Base-by-base conservation (phyloP, 225 moss, liverwort and hornwort species). In the Antitrichia curtipendula region DNA sequence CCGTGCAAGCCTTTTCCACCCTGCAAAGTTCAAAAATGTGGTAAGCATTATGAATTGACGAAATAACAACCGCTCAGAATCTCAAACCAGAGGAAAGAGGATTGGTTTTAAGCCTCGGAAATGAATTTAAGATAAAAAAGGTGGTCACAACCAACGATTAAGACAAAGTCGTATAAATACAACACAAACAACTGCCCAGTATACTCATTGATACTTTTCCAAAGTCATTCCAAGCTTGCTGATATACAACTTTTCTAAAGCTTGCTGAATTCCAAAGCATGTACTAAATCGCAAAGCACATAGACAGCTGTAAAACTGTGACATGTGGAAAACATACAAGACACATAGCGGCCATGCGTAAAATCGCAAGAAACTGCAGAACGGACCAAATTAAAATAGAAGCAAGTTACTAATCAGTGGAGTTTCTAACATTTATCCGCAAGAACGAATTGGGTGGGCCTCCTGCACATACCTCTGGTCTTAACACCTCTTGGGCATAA, bases 401-500 rank as follows among this genome's bases (percentile, higher is more conserved):
- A 43, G 32, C 36, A 75, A 75, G 25, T 49, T 81, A 60, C 36
- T 38, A 40, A 61, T 32, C 80, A 63, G 9, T 59, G 47, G 19
- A 23, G 21, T 69, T 52, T 85, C 60, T 40, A 63, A 64, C 64
- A 63, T 86, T 69, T 82, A 34, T 58, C 47, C 63, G 18, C 69
- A 85, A 75, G 68, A 70, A 83, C 34, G 22, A 81, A 75, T 75
- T 60, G 41, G 47, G 70, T 74, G 34, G 54, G 63, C 41, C 8
- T 82, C 36, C 72, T 13, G 60, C n/a, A 80, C 80, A 45, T 90
- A 98, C 98, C 96, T 98, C 97, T 78, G 96, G 96, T 84, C 88
- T 90, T 79, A 95, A 90, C 66, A 97, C 98, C 91, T 98, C 98
- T 90, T 95, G 93, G 72, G 97, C 98, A 93, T 98, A 98, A 54